A percentile compares a stretch with the other conserved stretches of the same genome.
Conservation (phyloP, 2,329 filamentous ascomycete genomes). For the Colletotrichum eleusines region DNA sequence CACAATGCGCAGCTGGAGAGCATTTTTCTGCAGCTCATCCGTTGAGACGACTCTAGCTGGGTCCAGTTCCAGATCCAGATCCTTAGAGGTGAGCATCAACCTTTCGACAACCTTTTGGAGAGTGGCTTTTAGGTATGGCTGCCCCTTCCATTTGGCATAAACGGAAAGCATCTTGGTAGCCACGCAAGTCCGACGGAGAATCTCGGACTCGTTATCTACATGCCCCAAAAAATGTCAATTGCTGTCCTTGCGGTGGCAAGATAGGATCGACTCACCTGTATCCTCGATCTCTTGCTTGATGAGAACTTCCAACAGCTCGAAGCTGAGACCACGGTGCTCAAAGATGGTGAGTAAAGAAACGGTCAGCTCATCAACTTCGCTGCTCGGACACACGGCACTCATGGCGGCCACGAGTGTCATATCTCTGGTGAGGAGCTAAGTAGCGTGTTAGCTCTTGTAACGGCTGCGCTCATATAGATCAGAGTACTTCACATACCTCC, state of each 20-base stretch:
- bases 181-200: slow-evolving; percentile 76
- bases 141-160: slow-evolving; percentile 79
- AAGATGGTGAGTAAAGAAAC: slow-evolving; percentile 78
- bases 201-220: slow-evolving; percentile 74
- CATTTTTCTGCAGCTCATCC: slow-evolving; percentile 76
- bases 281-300: slow-evolving; percentile 78
- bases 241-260: neutral
- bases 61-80: slow-evolving; percentile 76
- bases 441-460: slow-evolving; percentile 25
- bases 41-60: slow-evolving; percentile 69
- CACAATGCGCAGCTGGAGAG: slow-evolving; percentile 73
- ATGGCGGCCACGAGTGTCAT: slow-evolving; percentile 73
- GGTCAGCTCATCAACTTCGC: slow-evolving; percentile 76
- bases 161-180: slow-evolving; percentile 80
- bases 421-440: slow-evolving; percentile 70
- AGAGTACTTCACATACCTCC: slow-evolving; percentile 56
- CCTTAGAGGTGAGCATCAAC: slow-evolving; percentile 74
- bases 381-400: slow-evolving; percentile 74
- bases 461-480: slow-evolving; percentile 21
- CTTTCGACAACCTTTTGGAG: slow-evolving; percentile 76
- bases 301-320: slow-evolving; percentile 73
- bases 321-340: slow-evolving; percentile 72
- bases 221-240: slow-evolving; percentile 18
- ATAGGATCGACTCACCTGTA: slow-evolving; percentile 61
- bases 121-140: slow-evolving; percentile 71